phyloP scores from a whole-genome alignment of 2,329 filamentous ascomycete genomes.

The Penicillium nordicum region DNA sequence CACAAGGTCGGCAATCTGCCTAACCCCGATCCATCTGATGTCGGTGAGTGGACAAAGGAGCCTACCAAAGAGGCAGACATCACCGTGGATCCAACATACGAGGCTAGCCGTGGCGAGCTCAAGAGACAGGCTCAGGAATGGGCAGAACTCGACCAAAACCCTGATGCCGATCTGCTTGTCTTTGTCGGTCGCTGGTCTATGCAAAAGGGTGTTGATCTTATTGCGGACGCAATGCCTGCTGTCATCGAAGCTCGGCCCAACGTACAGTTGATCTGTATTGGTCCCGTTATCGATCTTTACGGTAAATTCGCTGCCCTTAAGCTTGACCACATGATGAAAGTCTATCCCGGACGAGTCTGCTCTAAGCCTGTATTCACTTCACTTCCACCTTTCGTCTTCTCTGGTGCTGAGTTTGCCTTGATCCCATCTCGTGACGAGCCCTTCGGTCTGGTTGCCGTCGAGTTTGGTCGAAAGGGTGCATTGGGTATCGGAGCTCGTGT shows the following conservation, averaged over 20 bases:
- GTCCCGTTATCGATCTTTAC: conserved; percentile 66
- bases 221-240: conserved; percentile 64
- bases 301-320: conserved; percentile 66
- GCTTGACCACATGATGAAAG: conserved; percentile 60
- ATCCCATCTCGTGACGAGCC: conserved; percentile 68
- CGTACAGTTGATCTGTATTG: conserved; percentile 61
- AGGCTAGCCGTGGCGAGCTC: conserved; percentile 53
- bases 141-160: conserved; percentile 61
- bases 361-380: conserved; percentile 66
- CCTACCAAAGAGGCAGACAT: conserved; percentile 49
- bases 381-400: conserved; percentile 64
- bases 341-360: conserved; percentile 63
- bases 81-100: conserved; percentile 53
- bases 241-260: conserved; percentile 60
- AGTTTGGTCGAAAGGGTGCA: conserved; percentile 66
- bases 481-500: conserved; percentile 64
- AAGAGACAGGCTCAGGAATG: conserved; percentile 64
- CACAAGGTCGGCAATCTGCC: conserved; percentile 61
- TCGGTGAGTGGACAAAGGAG: conserved; percentile 58
- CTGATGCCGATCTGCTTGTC: conserved; percentile 62
- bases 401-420: conserved; percentile 64
- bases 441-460: conserved; percentile 65
- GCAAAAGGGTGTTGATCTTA: conserved; percentile 66
- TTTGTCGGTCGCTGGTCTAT: conserved; percentile 68
- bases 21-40: conserved; percentile 64